These are phyloP conservation scores for Phytophthora gonapodyides DNA, from an alignment of 352 stramenopile genomes.

Conservation along the genomic window DNA sequence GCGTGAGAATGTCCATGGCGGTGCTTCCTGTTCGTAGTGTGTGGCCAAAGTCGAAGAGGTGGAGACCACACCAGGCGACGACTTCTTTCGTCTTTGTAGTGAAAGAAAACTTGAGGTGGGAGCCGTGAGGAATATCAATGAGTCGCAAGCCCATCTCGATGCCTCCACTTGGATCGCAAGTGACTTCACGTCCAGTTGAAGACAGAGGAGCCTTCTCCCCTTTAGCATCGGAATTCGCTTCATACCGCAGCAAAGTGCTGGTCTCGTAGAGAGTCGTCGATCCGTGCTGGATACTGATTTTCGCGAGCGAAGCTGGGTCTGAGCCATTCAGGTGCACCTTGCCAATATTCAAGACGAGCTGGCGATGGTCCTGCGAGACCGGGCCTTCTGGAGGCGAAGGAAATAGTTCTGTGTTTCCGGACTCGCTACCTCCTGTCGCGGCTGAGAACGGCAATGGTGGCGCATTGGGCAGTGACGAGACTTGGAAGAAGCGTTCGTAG, in stretches of 20 bases:
- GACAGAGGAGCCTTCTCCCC: constrained; percentile 16
- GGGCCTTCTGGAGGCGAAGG: constrained; percentile 37
- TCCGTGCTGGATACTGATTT: constrained; percentile 40
- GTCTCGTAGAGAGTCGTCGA: constrained; percentile 38
- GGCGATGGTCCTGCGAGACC: constrained; percentile 32
- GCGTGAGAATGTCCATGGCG: constrained; percentile 50
- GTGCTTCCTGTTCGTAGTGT: constrained; percentile 55
- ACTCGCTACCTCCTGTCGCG: constrained; percentile 1
- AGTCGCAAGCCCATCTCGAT: constrained; percentile 51
- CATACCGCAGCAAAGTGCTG: constrained; percentile 25
- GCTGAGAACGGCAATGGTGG: constrained; percentile 10
- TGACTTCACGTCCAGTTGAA: constrained; percentile 21
- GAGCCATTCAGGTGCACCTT: constrained; percentile 19
- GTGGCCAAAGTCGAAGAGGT: constrained; percentile 87
- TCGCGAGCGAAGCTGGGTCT: constrained; percentile 26
- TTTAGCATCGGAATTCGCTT: constrained; percentile 14
- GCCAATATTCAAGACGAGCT: constrained; percentile 32
- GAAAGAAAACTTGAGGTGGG: constrained; percentile 69
- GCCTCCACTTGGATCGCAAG: constrained; percentile 28
- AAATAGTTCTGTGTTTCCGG: constrained; percentile 29
- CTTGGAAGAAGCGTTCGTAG: constrained; percentile 69
- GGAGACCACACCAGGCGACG: constrained; percentile 67
- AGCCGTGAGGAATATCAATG: constrained; percentile 75
- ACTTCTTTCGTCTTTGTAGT: constrained; percentile 42
- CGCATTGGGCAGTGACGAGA: constrained; percentile 12